Conservation (phyloP, 75 land plant species). For the Pinus taeda region DNA sequence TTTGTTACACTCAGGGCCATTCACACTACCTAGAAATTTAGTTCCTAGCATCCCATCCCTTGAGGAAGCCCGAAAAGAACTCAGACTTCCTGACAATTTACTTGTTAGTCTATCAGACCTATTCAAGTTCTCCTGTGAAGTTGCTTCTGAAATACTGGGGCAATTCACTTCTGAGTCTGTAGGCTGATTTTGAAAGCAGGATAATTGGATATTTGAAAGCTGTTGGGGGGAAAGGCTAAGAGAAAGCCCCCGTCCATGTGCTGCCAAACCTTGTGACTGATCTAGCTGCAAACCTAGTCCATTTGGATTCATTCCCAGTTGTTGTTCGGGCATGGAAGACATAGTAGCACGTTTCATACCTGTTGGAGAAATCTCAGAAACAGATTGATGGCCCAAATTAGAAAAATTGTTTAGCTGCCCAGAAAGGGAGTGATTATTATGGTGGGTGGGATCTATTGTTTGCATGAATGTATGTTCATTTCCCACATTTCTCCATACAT, state of each 20-base stretch:
- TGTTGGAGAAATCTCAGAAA: neutral
- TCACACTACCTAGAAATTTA: neutral
- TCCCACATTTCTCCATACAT: neutral
- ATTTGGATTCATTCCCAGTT: neutral
- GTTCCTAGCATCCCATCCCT: neutral
- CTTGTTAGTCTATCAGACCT: neutral
- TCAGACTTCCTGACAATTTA: neutral
- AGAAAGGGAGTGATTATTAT: neutral
- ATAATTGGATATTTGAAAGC: neutral
- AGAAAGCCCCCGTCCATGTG: conserved; percentile 45
- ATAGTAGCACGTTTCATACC: neutral
- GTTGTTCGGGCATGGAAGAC: neutral
- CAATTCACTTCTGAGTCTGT: neutral
- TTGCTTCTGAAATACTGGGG: neutral
- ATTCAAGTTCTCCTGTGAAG: neutral
- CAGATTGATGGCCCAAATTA: neutral
- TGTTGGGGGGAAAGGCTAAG: conserved; percentile 61
- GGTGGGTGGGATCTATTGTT: neutral
- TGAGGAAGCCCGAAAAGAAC: neutral
- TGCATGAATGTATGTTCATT: conserved; percentile 2
- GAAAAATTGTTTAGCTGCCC: neutral
- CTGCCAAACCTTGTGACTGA: neutral
- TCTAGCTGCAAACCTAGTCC: neutral
- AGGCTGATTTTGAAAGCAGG: conserved; percentile 6
- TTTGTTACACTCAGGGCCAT: neutral